phyloP scores from a whole-genome alignment of 1,139 yeast genomes.

The Zygosaccharomyces pseudobailii region DNA sequence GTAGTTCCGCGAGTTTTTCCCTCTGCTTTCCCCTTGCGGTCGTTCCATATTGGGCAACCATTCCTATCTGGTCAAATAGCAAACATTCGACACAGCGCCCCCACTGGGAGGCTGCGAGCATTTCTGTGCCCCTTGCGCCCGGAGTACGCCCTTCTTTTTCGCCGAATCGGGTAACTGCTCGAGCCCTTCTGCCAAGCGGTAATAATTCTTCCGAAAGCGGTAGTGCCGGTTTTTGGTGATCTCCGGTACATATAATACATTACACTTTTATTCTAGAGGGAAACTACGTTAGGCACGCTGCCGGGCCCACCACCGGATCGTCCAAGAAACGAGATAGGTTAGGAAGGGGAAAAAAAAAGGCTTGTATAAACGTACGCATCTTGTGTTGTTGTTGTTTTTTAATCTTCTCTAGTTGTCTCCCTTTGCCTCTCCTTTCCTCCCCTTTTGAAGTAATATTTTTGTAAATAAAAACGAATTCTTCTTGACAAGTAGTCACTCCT shows the following conservation, averaged over 20 bases:
- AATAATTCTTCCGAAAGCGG: neutral
- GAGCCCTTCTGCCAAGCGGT: constrained; percentile 1
- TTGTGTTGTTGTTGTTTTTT: neutral
- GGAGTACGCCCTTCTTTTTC: neutral
- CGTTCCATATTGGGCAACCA: neutral
- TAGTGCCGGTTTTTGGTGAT: constrained; percentile 1
- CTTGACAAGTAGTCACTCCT: neutral
- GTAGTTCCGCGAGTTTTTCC: neutral
- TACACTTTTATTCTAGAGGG: neutral
- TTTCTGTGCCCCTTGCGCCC: neutral
- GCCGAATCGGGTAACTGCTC: constrained; percentile 1
- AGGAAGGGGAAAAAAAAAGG: neutral
- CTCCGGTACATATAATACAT: constrained; percentile 1
- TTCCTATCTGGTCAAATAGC: neutral
- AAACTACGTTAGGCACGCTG: neutral
- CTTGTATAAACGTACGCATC: neutral
- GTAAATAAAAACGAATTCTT: neutral
- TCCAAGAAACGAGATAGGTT: neutral
- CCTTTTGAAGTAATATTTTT: neutral
- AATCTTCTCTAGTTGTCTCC: neutral
- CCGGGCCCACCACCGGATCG: neutral
- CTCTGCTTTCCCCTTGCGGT: neutral
- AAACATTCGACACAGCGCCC: neutral
- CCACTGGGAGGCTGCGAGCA: neutral
- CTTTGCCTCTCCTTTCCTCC: neutral